A percentile compares a stretch with the other conserved stretches of the same genome.
These are phyloP conservation scores for Tribonema minus DNA, from an alignment of 108 stramenopile genomes.

Conservation along the genomic window DNA sequence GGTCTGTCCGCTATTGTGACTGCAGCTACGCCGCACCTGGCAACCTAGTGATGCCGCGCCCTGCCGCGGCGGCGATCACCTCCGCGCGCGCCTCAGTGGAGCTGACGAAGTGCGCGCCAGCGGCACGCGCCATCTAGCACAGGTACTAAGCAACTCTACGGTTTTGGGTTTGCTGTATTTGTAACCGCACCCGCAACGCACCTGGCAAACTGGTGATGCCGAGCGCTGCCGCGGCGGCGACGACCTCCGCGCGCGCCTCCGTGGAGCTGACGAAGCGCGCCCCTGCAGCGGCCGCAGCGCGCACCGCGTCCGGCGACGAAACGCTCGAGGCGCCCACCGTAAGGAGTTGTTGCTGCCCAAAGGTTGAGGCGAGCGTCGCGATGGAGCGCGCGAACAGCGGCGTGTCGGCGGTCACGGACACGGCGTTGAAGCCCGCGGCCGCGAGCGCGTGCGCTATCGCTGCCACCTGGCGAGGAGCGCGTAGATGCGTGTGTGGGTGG, in stretches of 20 bases:
- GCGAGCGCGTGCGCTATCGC: neutral
- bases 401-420: neutral
- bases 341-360: neutral
- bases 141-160: too few relatives aligned
- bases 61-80: too few relatives aligned
- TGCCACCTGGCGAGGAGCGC: neutral
- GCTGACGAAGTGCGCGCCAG: too few relatives aligned
- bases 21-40: too few relatives aligned
- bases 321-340: neutral
- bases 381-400: neutral
- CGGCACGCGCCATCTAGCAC: too few relatives aligned
- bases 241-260: neutral
- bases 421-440: neutral
- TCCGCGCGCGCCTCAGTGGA: neutral
- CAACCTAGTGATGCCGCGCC: too few relatives aligned
- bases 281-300: neutral
- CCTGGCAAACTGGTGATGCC: neutral
- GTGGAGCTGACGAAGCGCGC: neutral
- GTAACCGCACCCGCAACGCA: too few relatives aligned
- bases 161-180: too few relatives aligned
- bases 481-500: too few relatives aligned
- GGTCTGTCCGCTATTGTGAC: too few relatives aligned
- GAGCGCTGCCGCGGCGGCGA: neutral
- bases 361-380: neutral
- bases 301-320: neutral